Evolutionary conservation across 768 basidiomycete genomes (phyloP), one percentile per base, ranked within the genome.

Genomic region (Hygrocybe punicea): DNA sequence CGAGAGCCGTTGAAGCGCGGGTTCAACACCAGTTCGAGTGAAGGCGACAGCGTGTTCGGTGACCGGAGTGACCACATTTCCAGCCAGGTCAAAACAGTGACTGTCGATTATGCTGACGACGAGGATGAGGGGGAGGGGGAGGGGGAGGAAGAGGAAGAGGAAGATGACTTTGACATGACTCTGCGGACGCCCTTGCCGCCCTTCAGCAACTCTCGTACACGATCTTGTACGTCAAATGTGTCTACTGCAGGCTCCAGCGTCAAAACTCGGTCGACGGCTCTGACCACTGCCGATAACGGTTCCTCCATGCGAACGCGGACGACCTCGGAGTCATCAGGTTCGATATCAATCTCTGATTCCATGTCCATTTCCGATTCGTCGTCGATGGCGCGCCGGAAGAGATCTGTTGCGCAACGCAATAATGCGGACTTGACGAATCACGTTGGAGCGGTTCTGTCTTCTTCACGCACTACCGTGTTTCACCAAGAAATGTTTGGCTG

Each of bases 81-180:
- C n/a, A 19, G 29, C 29, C 29, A 29, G 8, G 29, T 8, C 21
- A 37, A 6, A 25, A n/a, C 5, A 35, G 23, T 39, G 16, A 25
- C 29, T 34, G 24, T 56, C 21, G n/a, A 24, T 40, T 16, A 14
- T 19, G 33, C 52, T 8, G 56, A 57, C 53, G 70, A 69, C 25
- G 64, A 72, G n/a, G 68, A 71, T 40, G 64, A 62, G 52, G 68
- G 66, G 6, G 71, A 71, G 73, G 7, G 37, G 23, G 76, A 78
- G 6, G 79, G 83, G 24, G 86, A 88, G n/a, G 57, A 71, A 74
- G 23, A 33, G 21, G 76, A 78, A 9, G 79, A 83, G 23, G 86
- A 87, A 57, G 84, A 86, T 58, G 80, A 81, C 45, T 86, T 87
- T 62, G 77, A 89, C 53, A 73, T 81, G 33, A 89, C 88, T 1